Conservation (phyloP, 805 yeast genomes). For the Wickerhamomyces rabaulensis region DNA sequence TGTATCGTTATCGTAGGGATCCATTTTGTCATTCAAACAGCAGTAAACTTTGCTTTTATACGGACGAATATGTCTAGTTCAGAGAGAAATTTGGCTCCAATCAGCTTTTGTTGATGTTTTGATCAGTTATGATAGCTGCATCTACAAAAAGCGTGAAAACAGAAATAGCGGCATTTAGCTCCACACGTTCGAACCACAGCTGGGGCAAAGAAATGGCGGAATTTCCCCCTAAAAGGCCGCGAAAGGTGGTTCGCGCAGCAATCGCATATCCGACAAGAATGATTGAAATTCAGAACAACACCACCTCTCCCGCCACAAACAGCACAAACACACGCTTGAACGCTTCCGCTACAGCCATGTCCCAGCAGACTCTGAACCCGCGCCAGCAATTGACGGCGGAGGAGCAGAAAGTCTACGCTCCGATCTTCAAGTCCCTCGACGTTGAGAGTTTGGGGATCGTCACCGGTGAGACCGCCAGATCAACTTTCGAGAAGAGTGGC, state of each 20-base stretch:
- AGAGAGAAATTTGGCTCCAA: too few relatives aligned
- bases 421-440: constrained; percentile 74
- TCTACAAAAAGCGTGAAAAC: too few relatives aligned
- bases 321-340: background rate
- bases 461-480: constrained; percentile 82
- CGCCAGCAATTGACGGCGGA: constrained; percentile 52
- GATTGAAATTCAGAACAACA: background rate
- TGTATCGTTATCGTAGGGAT: constrained; percentile 1
- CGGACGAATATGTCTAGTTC: too few relatives aligned
- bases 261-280: background rate
- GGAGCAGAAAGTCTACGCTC: constrained; percentile 71
- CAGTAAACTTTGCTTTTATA: too few relatives aligned
- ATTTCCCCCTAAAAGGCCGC: background rate
- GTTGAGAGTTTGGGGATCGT: constrained; percentile 73
- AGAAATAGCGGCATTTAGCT: too few relatives aligned
- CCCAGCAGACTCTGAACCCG: constrained; percentile 8
- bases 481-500: constrained; percentile 81
- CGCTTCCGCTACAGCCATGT: constrained; percentile 3
- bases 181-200: background rate
- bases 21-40: background rate
- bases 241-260: background rate
- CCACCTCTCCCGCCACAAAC: background rate
- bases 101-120: too few relatives aligned
- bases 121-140: too few relatives aligned
- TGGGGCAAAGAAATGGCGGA: too few relatives aligned